phyloP scores from a whole-genome alignment of 345 rosid species.

The Theobroma cacao region DNA sequence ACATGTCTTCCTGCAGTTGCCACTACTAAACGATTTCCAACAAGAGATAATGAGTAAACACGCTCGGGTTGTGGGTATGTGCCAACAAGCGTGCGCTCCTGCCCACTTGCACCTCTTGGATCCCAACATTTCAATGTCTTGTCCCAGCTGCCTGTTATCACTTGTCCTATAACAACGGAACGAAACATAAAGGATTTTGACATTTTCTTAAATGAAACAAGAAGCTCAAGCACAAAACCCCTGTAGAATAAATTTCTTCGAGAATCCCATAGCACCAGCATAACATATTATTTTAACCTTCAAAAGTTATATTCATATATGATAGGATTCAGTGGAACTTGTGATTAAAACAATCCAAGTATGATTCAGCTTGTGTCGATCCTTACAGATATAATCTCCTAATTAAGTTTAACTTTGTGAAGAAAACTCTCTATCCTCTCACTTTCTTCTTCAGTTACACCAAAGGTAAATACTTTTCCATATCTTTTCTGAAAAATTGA shows the following conservation, averaged over 20 bases:
- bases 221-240: not conserved
- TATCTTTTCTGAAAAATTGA: not conserved
- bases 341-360: not conserved
- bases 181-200: not conserved
- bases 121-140: constrained; percentile 94
- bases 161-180: constrained; percentile 62
- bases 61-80: constrained; percentile 91
- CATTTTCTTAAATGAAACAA: not conserved
- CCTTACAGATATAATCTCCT: not conserved
- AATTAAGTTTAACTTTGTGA: not conserved
- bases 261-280: not conserved
- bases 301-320: not conserved
- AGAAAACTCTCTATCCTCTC: not conserved
- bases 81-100: constrained; percentile 78
- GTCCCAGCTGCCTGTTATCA: constrained; percentile 96
- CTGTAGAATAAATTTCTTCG: not conserved
- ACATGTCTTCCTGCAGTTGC: constrained; percentile 97
- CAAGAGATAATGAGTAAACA: constrained; percentile 88
- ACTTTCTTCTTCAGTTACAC: not conserved
- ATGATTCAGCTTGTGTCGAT: not conserved
- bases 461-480: not conserved
- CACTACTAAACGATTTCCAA: constrained; percentile 87
- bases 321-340: not conserved
- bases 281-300: not conserved
- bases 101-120: constrained; percentile 95